Conservation (phyloP, 2,329 filamentous ascomycete genomes). For the Madurella fahalii region DNA sequence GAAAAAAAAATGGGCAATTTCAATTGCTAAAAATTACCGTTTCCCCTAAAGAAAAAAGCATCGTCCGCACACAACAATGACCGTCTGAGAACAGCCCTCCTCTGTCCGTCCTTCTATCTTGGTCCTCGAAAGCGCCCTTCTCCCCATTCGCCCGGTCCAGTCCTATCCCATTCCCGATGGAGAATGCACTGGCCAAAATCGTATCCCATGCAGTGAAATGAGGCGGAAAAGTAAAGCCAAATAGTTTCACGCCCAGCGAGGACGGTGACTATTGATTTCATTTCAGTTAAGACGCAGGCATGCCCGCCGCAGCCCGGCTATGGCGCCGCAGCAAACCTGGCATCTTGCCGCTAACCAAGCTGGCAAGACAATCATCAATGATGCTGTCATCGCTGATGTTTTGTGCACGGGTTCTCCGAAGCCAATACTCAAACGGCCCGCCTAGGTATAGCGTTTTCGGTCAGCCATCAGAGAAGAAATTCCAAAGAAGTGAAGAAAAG, state of each 20-base stretch:
- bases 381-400: conserved; percentile 32
- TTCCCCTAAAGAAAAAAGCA: too few relatives aligned
- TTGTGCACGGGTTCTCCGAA: conserved; percentile 39
- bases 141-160: too few relatives aligned
- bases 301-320: conserved; percentile 29
- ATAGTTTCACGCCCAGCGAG: background rate
- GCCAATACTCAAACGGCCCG: conserved; percentile 46
- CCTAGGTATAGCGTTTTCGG: conserved; percentile 24
- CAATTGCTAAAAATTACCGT: too few relatives aligned
- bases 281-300: conserved; percentile 17
- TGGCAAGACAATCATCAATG: conserved; percentile 36
- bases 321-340: conserved; percentile 34
- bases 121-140: too few relatives aligned
- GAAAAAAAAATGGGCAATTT: background rate
- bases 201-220: too few relatives aligned
- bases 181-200: too few relatives aligned
- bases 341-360: conserved; percentile 35
- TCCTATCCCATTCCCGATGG: too few relatives aligned
- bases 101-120: too few relatives aligned
- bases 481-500: background rate
- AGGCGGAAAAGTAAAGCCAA: background rate
- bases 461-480: background rate
- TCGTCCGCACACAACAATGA: too few relatives aligned
- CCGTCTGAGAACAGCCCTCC: too few relatives aligned
- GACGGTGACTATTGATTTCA: background rate